Evolutionary conservation across 371 early-diverging fungal genomes (phyloP), one percentile per base, ranked within the genome.

Genomic region (Gilbertella persicaria): DNA sequence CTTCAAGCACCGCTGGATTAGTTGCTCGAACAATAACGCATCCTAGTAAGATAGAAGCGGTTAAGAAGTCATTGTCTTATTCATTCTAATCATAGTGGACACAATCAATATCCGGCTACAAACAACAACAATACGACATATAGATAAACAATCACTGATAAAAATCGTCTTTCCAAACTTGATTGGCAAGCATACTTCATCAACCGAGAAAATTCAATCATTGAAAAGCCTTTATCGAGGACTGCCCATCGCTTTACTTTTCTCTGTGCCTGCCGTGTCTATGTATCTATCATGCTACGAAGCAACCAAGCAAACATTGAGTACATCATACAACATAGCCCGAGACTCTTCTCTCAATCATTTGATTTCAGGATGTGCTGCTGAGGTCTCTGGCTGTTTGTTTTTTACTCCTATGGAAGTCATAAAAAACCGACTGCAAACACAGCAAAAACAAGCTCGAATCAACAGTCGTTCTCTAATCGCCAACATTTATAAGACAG

Each of bases 391-490:
- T 0, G 79, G 82, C 0, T 82, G 83, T 14, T 47, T 80, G 17
- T 64, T 84, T 9, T 85, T 85, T 80, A 91, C 91, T 5, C 93
- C 93, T 4, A 89, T 91, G 90, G 93, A 91, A 67, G 84, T 93
- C 4, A 53, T 93, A 53, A 93, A 93, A 57, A 85, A 78, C 46
- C 76, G 79, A 43, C 66, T 87, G 30, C 93, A 93, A 54, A 67
- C 66, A 33, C 21, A 58, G 26, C 24, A 30, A 16, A 17, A 24
- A 33, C 6, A 29, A n/a, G 35, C 24, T n/a, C n/a, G n/a, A 16
- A 7, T 23, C 33, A 17, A 4, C 12, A 12, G 14, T 4, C 21
- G 21, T 25, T 33, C n/a, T 16, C 33, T 69, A 5, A 64, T 60
- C 12, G 16, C 14, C 3, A 17, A 28, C 10, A 86, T 92, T 14